phyloP scores from a whole-genome alignment of 2,329 filamentous ascomycete species.

The Chaetomium sp. region DNA sequence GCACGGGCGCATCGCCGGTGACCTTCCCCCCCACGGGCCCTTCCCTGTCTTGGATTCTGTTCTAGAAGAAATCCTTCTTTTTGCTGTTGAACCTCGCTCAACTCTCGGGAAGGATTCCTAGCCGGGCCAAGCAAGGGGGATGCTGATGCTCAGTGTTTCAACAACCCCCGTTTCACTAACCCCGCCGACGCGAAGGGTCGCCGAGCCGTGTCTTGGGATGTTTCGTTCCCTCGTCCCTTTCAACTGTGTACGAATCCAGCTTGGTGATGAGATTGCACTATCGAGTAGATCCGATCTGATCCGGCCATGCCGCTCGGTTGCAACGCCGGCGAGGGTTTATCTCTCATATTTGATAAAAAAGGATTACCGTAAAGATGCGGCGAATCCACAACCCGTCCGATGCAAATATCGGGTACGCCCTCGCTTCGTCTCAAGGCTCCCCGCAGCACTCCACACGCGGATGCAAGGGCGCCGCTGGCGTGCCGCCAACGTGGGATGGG shows the following conservation, averaged over 20 bases:
- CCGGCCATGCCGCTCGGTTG: neutral
- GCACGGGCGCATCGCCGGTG: neutral
- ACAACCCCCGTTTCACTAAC: neutral
- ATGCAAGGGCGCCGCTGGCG: neutral
- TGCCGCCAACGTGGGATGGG: neutral
- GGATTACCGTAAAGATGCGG: neutral
- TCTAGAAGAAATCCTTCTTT: slow-evolving; percentile 2
- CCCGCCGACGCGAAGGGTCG: neutral
- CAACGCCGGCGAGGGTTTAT: neutral
- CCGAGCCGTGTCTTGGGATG: neutral
- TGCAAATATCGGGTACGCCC: slow-evolving; percentile 13
- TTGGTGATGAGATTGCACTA: neutral
- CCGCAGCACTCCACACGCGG: slow-evolving; percentile 9
- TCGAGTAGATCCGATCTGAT: neutral
- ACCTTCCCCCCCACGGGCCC: neutral
- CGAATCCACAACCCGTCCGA: neutral
- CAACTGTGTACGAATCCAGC: too few species aligned
- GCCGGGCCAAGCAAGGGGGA: neutral
- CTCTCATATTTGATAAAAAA: neutral
- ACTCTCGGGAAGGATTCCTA: neutral
- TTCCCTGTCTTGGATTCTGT: neutral
- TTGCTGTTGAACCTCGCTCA: neutral
- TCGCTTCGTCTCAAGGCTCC: slow-evolving; percentile 19
- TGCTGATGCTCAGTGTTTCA: neutral
- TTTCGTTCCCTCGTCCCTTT: neutral